Conservation (phyloP, 305 asterid genomes). For the Lippia alba region DNA sequence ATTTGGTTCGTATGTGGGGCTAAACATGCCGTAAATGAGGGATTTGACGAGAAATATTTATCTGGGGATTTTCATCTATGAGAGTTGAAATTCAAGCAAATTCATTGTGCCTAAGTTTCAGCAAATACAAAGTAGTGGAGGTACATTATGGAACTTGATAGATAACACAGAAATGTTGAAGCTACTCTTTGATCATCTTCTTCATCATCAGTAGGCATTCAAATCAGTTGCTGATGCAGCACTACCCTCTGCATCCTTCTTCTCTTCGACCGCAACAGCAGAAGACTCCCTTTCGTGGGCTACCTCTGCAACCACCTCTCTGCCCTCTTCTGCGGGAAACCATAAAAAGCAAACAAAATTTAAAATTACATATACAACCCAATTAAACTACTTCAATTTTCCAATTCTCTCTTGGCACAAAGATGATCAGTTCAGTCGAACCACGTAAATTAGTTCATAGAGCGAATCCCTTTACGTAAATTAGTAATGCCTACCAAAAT, state of each 20-base stretch:
- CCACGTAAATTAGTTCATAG: background rate
- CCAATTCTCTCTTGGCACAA: no score
- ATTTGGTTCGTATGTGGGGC: no score
- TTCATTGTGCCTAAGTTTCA: slow-evolving; percentile 13
- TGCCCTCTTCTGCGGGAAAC: slow-evolving; percentile 41
- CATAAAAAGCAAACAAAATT: background rate
- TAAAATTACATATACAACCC: background rate
- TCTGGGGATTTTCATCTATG: background rate
- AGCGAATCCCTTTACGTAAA: no score
- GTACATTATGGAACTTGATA: slow-evolving; percentile 11
- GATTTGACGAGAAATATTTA: background rate
- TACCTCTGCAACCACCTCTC: slow-evolving; percentile 28
- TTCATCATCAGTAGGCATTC: slow-evolving; percentile 18
- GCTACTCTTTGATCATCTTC: slow-evolving; percentile 2
- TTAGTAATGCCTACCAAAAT: background rate
- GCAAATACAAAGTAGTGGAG: slow-evolving; percentile 27
- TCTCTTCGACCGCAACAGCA: slow-evolving; percentile 38
- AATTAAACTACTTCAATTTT: background rate
- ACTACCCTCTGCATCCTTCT: slow-evolving; percentile 20
- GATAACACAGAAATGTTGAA: slow-evolving; percentile 24
- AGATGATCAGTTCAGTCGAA: background rate
- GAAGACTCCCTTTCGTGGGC: slow-evolving; percentile 43
- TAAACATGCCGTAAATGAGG: no score
- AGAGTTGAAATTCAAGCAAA: slow-evolving; percentile 21
- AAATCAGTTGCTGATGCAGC: slow-evolving; percentile 33